Conservation (phyloP, 1,284 basidiomycete species). For the Boletus sp. region DNA sequence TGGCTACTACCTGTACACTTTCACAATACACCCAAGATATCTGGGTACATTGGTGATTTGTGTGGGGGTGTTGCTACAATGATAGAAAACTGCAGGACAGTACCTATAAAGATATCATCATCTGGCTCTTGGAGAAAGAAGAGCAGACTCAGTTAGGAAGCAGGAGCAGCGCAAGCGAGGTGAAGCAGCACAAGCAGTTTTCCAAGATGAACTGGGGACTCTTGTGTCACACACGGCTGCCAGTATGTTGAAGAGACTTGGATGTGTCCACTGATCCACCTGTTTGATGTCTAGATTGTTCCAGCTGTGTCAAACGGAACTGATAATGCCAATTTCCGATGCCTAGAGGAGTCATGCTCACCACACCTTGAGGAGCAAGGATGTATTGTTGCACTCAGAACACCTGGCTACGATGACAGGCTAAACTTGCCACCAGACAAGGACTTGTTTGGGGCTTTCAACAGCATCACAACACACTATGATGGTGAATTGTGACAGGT, state of each 20-base stretch:
- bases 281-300: constrained; percentile 60
- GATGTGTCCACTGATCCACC: constrained; percentile 23
- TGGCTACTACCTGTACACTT: constrained; percentile 86
- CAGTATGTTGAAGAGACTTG: constrained; percentile 72
- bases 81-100: constrained; percentile 40
- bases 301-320: constrained; percentile 79
- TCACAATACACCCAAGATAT: constrained; percentile 82
- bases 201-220: constrained; percentile 95
- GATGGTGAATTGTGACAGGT: constrained; percentile 58
- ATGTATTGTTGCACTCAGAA: constrained; percentile 35
- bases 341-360: constrained; percentile 86
- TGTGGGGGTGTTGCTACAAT: not conserved
- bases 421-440: constrained; percentile 42
- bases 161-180: constrained; percentile 93
- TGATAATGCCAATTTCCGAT: constrained; percentile 90
- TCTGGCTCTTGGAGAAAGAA: constrained; percentile 90
- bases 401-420: constrained; percentile 45
- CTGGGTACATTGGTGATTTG: constrained; percentile 57
- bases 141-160: constrained; percentile 89
- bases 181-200: constrained; percentile 99
- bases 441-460: constrained; percentile 80
- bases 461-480: constrained; percentile 84
- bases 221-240: constrained; percentile 89
- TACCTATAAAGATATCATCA: constrained; percentile 84
- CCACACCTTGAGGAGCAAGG: constrained; percentile 79